Conservation (phyloP, 108 stramenopile genomes). For the Ochromonas danica region DNA sequence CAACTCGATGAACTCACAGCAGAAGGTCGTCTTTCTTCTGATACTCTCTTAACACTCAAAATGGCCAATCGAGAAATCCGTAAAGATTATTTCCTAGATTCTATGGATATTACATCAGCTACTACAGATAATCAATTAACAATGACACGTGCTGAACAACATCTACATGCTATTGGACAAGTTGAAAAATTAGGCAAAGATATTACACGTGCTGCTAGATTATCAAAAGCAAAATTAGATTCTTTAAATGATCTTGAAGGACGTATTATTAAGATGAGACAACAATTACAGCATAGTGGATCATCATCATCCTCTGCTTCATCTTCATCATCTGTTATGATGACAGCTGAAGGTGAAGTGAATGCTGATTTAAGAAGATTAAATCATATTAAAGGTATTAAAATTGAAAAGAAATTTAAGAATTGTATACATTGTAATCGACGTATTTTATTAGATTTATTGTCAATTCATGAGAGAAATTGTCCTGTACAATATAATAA, state of each 20-base stretch:
- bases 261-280: constrained; percentile 22
- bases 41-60: background rate
- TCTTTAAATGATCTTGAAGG: constrained; percentile 22
- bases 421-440: constrained; percentile 1
- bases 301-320: background rate
- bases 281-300: background rate
- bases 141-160: constrained; percentile 18
- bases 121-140: background rate
- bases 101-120: background rate
- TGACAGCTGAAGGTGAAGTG: too few species aligned
- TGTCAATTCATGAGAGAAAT: background rate
- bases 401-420: too few species aligned
- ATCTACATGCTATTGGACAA: background rate
- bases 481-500: background rate
- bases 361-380: too few species aligned
- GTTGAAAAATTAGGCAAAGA: constrained; percentile 2
- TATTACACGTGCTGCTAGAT: constrained; percentile 15
- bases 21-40: background rate
- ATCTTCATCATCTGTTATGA: too few species aligned
- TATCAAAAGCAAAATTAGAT: constrained; percentile 17
- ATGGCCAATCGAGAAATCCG: background rate
- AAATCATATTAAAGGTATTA: too few species aligned
- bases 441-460: constrained; percentile 1
- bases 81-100: background rate
- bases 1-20: background rate